Conservation (phyloP, 192 early-diverging fungal genomes). For the Gaertneriomyces semiglobifer region DNA sequence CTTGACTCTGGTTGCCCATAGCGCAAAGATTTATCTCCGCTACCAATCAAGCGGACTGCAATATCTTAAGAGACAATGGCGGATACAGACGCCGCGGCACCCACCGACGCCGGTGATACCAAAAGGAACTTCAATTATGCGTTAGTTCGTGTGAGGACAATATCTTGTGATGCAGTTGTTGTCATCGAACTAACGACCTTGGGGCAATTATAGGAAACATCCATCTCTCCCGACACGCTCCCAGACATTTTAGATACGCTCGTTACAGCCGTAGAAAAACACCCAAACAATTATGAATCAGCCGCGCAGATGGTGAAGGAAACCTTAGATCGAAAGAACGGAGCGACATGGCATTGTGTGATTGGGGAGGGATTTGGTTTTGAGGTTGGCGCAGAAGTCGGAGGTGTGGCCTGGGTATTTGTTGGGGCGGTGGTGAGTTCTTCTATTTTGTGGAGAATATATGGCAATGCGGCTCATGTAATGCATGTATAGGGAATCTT, state of each 20-base stretch:
- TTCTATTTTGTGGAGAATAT: too few species aligned
- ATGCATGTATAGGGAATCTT: too few species aligned
- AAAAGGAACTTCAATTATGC: conserved; percentile 59
- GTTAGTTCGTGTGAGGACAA: conserved; percentile 46
- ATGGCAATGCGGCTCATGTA: too few species aligned
- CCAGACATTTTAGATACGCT: conserved; percentile 58
- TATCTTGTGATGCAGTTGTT: not conserved
- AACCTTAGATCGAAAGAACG: conserved; percentile 59
- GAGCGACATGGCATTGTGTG: conserved; percentile 59
- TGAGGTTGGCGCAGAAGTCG: conserved; percentile 32
- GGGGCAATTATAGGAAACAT: conserved; percentile 38
- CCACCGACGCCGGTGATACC: conserved; percentile 46
- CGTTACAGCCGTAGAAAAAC: conserved; percentile 58
- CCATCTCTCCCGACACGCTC: conserved; percentile 55
- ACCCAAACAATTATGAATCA: conserved; percentile 59
- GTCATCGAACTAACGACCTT: conserved; percentile 1
- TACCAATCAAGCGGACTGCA: too few species aligned
- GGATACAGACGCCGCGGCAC: conserved; percentile 26
- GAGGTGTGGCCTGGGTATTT: too few species aligned
- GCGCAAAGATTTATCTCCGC: too few species aligned
- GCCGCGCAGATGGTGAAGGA: conserved; percentile 61
- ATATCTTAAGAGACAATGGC: not conserved
- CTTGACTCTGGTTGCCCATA: too few species aligned
- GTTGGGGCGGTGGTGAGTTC: too few species aligned
- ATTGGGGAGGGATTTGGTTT: conserved; percentile 66